Conservation (phyloP, 1,284 basidiomycete species). For the Paramarasmius palmivorus region DNA sequence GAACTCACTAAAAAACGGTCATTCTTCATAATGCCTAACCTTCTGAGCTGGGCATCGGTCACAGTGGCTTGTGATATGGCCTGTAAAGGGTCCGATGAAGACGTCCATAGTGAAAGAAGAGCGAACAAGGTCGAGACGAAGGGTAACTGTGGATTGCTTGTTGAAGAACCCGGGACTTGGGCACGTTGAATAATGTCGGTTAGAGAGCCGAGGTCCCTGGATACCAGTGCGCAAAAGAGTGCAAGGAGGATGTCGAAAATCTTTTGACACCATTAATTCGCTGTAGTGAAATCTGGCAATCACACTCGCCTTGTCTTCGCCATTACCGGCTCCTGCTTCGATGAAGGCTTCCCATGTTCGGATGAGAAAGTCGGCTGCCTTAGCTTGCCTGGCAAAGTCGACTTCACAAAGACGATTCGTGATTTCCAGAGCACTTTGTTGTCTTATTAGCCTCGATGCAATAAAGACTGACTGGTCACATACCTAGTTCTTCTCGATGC, state of each 20-base stretch:
- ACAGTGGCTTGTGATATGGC: slow-evolving; percentile 17
- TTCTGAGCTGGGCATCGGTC: slow-evolving; percentile 40
- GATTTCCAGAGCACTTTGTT: slow-evolving; percentile 67
- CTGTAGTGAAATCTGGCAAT: slow-evolving; percentile 11
- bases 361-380: slow-evolving; percentile 67
- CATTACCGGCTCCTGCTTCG: slow-evolving; percentile 55
- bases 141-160: slow-evolving; percentile 10
- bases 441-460: slow-evolving; percentile 9
- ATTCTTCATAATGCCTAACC: slow-evolving; percentile 43
- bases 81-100: slow-evolving; percentile 22
- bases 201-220: slow-evolving; percentile 54
- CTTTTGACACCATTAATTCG: slow-evolving; percentile 28
- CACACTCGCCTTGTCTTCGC: slow-evolving; percentile 52
- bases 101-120: slow-evolving; percentile 39
- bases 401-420: slow-evolving; percentile 67
- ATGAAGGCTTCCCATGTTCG: slow-evolving; percentile 67
- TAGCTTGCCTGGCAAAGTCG: slow-evolving; percentile 75
- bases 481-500: slow-evolving; percentile 69
- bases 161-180: slow-evolving; percentile 7
- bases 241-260: slow-evolving; percentile 60
- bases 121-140: slow-evolving; percentile 42
- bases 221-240: slow-evolving; percentile 58
- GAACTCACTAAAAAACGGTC: slow-evolving; percentile 47
- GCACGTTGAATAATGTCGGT: slow-evolving; percentile 48
- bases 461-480: slow-evolving; percentile 2